phyloP scores from a whole-genome alignment of 768 basidiomycete species.

The Butyriboletus loyo region DNA sequence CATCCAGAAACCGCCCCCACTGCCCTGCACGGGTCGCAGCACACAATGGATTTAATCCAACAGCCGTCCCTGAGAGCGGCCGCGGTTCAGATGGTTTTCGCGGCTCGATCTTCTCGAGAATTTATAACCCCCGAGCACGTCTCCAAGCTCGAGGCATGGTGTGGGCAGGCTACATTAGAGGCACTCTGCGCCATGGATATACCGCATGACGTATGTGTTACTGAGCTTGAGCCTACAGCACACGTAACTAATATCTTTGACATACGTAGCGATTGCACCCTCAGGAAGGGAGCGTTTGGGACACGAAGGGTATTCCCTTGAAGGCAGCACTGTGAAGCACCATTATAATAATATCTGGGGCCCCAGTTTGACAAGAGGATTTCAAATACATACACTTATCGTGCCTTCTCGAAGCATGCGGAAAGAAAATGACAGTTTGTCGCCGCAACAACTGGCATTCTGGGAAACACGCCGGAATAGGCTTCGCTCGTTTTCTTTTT shows the following conservation, averaged over 20 bases:
- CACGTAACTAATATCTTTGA: constrained; percentile 10
- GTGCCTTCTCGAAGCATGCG: no score
- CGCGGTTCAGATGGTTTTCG: constrained; percentile 79
- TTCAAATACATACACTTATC: neutral
- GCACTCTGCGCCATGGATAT: constrained; percentile 50
- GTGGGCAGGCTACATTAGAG: constrained; percentile 56
- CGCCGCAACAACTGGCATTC: no score
- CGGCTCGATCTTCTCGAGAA: constrained; percentile 64
- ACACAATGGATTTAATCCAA: neutral
- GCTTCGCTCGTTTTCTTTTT: no score
- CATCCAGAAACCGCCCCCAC: constrained; percentile 4
- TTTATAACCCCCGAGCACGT: constrained; percentile 75
- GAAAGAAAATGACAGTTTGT: neutral
- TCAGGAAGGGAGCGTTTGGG: constrained; percentile 59
- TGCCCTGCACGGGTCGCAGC: neutral
- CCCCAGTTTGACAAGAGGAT: neutral
- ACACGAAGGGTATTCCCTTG: constrained; percentile 10
- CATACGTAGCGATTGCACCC: constrained; percentile 48
- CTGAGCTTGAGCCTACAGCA: neutral
- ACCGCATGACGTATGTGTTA: constrained; percentile 43
- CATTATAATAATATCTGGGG: neutral
- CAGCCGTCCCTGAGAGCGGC: constrained; percentile 61
- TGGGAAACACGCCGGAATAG: no score
- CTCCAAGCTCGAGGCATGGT: constrained; percentile 56
- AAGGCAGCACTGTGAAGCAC: constrained; percentile 10